A percentile compares a stretch with the other conserved stretches of the same genome.
Conservation (phyloP, 2,329 filamentous ascomycete species). For the Epichloe baconii region DNA sequence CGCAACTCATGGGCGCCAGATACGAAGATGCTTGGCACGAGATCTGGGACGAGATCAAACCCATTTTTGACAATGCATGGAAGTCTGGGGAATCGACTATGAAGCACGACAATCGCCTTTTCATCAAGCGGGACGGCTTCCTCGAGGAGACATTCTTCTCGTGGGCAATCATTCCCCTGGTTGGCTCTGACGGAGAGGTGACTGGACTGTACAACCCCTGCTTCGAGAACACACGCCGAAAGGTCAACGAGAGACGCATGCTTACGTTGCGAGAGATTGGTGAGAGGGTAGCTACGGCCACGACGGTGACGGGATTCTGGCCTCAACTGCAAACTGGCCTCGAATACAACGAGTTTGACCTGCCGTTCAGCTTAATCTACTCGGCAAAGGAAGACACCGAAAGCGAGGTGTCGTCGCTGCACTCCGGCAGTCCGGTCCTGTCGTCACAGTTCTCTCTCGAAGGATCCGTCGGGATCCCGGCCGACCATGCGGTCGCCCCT, state of each 20-base stretch:
- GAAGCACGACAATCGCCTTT: slow-evolving; percentile 72
- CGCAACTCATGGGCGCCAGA: slow-evolving; percentile 57
- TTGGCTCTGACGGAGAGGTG: slow-evolving; percentile 61
- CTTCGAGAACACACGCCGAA: slow-evolving; percentile 69
- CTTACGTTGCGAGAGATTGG: slow-evolving; percentile 65
- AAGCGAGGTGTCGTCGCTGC: slow-evolving; percentile 58
- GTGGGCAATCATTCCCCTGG: slow-evolving; percentile 68
- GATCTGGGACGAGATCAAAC: slow-evolving; percentile 59
- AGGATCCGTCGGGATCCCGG: slow-evolving; percentile 55
- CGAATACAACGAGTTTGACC: slow-evolving; percentile 61
- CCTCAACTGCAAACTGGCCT: slow-evolving; percentile 53
- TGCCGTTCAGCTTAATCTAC: slow-evolving; percentile 66
- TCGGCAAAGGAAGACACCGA: slow-evolving; percentile 59
- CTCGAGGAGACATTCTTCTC: slow-evolving; percentile 73
- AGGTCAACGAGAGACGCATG: slow-evolving; percentile 70
- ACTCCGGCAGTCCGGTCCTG: slow-evolving; percentile 50
- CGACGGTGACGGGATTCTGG: slow-evolving; percentile 65
- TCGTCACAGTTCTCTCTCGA: slow-evolving; percentile 57
- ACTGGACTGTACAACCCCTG: slow-evolving; percentile 68
- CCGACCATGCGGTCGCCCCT: slow-evolving; percentile 47
- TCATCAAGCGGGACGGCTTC: slow-evolving; percentile 55
- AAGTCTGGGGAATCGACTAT: slow-evolving; percentile 64
- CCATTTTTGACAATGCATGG: slow-evolving; percentile 54
- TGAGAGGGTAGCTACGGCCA: slow-evolving; percentile 59
- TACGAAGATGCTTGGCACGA: slow-evolving; percentile 60